Evolutionary conservation across 306 rosid genomes (phyloP).

Genomic region (Vigna radiata): DNA sequence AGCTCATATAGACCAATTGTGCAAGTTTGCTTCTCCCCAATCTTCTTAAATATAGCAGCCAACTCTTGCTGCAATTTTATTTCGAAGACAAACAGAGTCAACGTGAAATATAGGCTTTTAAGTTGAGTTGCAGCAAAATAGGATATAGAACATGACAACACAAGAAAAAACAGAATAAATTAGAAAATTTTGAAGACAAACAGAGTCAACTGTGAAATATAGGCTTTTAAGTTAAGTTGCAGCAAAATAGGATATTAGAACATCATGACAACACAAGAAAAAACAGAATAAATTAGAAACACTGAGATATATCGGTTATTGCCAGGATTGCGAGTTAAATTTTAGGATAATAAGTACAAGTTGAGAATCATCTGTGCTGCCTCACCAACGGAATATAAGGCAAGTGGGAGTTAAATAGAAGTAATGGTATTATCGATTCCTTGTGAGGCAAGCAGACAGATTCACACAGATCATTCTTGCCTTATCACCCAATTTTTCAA

Average conservation of each 20-base stretch:
- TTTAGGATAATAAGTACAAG: background rate
- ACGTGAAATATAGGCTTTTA: background rate
- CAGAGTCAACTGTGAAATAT: background rate
- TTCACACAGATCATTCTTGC: background rate
- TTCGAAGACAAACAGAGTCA: constrained; percentile 17
- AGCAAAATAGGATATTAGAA: constrained; percentile 12
- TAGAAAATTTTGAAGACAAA: constrained; percentile 29
- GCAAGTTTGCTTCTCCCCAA: constrained; percentile 99
- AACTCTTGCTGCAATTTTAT: constrained; percentile 84
- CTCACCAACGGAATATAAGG: background rate
- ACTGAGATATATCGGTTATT: background rate
- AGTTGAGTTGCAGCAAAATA: too few species aligned
- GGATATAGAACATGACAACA: background rate
- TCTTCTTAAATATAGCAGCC: constrained; percentile 98
- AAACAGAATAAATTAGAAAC: background rate
- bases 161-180: background rate
- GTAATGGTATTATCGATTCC: background rate
- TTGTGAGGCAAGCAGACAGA: background rate
- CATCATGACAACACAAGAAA: background rate
- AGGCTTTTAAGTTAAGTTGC: constrained; percentile 5
- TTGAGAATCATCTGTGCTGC: background rate
- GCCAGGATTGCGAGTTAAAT: background rate
- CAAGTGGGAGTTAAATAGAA: background rate
- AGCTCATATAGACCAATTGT: constrained; percentile 90
- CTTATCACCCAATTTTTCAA: background rate